Base-by-base conservation (phyloP, 1,284 basidiomycete genomes). In the Fomitopsis schrenkii region DNA sequence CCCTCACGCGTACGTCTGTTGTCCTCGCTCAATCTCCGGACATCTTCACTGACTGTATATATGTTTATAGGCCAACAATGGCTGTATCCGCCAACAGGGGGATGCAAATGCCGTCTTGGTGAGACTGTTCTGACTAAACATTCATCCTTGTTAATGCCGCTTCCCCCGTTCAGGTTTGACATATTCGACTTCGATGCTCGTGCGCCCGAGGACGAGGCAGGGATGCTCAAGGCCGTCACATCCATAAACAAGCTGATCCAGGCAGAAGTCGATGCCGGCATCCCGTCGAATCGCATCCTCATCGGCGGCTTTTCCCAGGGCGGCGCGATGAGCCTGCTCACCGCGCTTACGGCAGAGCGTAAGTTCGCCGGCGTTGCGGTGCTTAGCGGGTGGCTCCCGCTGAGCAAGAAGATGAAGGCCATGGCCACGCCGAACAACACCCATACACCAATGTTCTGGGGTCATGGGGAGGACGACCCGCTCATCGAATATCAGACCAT, bases 281-380 rank as follows among this genome's bases (percentile, higher is more conserved):
- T 90, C 55, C 81, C 85, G 7, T 77, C 87, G 30, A 79, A 82
- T 59, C 83, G 85, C 35, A 87, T 91, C 64, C 80, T 95, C 17
- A 74, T 97, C 30, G 94, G 93, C 38, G 95, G 95, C 2, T 97
- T 97, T 77, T 90, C 87, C 62, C 95, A 97, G 74, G 95, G 94
- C 45, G 91, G 82, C 17, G 85, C 88, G n/a, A 88, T 95, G 79
- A 81, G 86, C 5, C 78, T 94, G 35, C 76, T 95, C 57, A 86
- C 85, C 4, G 92, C 87, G 8, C 74, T 96, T 45, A 88, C 87
- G 1, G 81, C 79, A 7, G 83, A 86, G 68, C 75, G 84, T 50
- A 87, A 87, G 69, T 77, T 96, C 6, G 92, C 82, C 1, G 94
- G 94, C 1, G 72, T 95, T 54, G 84, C 82, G 2, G 80, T 84